Conservation (phyloP, 2,329 filamentous ascomycete genomes). For the Lachnellula cervina region DNA sequence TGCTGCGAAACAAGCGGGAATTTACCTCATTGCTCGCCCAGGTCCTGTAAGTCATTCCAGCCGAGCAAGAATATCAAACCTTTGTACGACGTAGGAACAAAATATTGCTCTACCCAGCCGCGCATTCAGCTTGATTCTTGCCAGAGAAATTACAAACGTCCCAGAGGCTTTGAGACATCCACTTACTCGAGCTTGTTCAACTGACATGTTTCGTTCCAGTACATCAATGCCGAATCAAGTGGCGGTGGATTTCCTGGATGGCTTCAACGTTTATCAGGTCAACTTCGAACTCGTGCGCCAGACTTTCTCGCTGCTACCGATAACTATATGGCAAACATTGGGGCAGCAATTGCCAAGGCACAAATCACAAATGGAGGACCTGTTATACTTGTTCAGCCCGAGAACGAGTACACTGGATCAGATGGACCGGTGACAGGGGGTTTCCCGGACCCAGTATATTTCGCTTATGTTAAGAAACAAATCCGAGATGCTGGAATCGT, state of each 20-base stretch:
- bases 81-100: no score
- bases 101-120: no score
- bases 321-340: constrained; percentile 53
- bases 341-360: constrained; percentile 62
- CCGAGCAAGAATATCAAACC: no score
- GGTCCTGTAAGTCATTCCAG: constrained; percentile 22
- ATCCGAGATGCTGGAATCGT: constrained; percentile 63
- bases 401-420: constrained; percentile 70
- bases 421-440: constrained; percentile 39
- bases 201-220: constrained; percentile 37
- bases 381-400: constrained; percentile 72
- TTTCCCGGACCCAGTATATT: constrained; percentile 64
- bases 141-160: no score
- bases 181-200: neutral
- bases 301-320: constrained; percentile 63
- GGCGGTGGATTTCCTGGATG: constrained; percentile 80
- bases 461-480: constrained; percentile 66
- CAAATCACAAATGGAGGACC: constrained; percentile 83
- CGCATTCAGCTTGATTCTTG: no score
- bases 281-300: constrained; percentile 56
- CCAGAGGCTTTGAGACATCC: no score
- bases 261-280: constrained; percentile 64
- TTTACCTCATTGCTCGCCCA: constrained; percentile 64
- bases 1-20: constrained; percentile 65
- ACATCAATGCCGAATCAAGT: constrained; percentile 73